Base-by-base conservation (phyloP, 805 yeast species). In the Ogataea angusta region DNA sequence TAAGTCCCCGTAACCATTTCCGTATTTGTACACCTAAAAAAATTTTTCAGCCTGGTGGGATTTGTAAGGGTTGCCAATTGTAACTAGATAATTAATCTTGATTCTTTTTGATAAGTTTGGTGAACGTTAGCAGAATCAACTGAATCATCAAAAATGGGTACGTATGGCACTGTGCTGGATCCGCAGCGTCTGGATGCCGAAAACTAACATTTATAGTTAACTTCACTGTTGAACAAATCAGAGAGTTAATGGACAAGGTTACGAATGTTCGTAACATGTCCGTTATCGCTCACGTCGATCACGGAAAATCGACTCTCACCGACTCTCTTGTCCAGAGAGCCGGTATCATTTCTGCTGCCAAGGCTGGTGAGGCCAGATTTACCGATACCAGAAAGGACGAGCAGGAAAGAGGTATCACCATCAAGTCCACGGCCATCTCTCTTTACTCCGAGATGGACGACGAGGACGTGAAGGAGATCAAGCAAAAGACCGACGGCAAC, bases 241-340 rank as follows among this genome's bases (percentile, higher is more conserved):
- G 99, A 79, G 89, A 75, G 69, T 83, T 91, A 76, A 91, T 91
- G 99, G 98, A 93, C 95, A 85, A 84, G 77, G 96, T 90, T 80
- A 85, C 97, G 75, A 91, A 91, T 72, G 97, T 93, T 69, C 96
- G 99, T 82, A 93, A 93, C 95, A 93, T 91, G 95, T 91, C 98
- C 75, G 99, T 91, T 75, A 93, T 93, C 84, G 99, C 99, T 68
- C 99, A 91, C 81, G 98, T 91, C 85, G 99, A 91, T 82, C 99
- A 93, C 82, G 99, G 99, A 79, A 91, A 91, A 76, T 90, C 97
- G 60, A 91, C 99, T 64, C 83, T 91, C 74, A 91, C 99, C 74
- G 99, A 91, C 76, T 93, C 99, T 56, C 85, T 91, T 70, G 98
- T 91, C 64, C 98, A 91, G 80, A 85, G 84, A 67, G 99, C 99